Base-by-base conservation (phyloP, 2,329 filamentous ascomycete species). In the Phyllosticta citriasiana region DNA sequence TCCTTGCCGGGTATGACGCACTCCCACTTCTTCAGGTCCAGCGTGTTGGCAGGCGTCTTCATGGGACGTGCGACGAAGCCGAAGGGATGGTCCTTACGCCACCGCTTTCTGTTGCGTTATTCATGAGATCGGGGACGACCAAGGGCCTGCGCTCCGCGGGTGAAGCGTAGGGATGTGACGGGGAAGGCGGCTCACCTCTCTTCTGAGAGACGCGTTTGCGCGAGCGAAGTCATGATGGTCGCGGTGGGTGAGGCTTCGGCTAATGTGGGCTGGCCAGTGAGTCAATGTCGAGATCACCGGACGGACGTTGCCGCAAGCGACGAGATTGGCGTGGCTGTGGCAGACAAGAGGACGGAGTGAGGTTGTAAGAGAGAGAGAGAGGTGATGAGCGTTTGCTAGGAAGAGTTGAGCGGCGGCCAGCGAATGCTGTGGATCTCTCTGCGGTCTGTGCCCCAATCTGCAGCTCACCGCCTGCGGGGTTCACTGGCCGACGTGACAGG, bases 11-110 rank as follows among this genome's bases (percentile, higher is more conserved):
- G 94, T 53, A 99, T 89, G 53, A 92, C 92, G 70, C 94, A 97
- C 69, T 97, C 92, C 94, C 94, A 99, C 66, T 86, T 84, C 82
- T 97, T 96, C 65, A 99, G 81, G 71, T 99, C 94, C 58, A 97
- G 82, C 1, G 91, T 85, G 60, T 91, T 92, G 66, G 90, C 83
- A 19, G 86, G 75, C 65, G 85, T 92, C 67, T 93, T 88, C 64
- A 87, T 80, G 12, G 95, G 94, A 72, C 92, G 90, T 25, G 94
- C 94, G 75, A 89, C 96, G 79, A 99, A 99, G 64, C 94, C 94
- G 71, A 99, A 99, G 0, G 95, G 95, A 71, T 99, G 94, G 68
- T 99, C 93, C 72, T 87, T 87, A 66, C 94, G 87, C 94, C 94
- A 99, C 78, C 96, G 91, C 78, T 96, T 97, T 65, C 92, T 96